phyloP scores from a whole-genome alignment of 441 rosid genomes.

The Populus hybrid region DNA sequence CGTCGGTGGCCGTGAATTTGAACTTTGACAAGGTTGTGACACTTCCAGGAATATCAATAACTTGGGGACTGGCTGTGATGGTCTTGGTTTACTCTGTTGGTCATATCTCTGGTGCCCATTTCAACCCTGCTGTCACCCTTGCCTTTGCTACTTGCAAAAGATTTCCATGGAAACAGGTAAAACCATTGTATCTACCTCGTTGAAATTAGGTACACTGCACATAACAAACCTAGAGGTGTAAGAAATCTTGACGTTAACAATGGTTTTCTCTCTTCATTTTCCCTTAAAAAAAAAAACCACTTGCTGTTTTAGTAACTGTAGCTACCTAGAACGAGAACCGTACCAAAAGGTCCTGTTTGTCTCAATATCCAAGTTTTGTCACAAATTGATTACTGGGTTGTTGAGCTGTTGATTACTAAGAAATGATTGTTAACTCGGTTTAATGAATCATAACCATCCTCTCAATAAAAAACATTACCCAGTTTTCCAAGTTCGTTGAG shows the following conservation, averaged over 20 bases:
- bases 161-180: conserved; percentile 80
- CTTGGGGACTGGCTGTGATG: conserved; percentile 91
- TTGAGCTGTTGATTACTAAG: background rate
- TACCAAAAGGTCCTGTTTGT: background rate
- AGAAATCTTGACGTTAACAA: conserved; percentile 3
- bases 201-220: conserved; percentile 18
- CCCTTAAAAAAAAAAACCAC: background rate
- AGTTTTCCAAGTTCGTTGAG: background rate
- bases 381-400: background rate
- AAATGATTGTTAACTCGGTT: background rate
- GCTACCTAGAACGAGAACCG: background rate
- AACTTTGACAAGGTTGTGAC: conserved; percentile 63
- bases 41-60: conserved; percentile 69
- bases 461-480: background rate
- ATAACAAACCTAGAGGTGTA: background rate
- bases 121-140: conserved; percentile 89
- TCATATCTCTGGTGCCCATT: conserved; percentile 97
- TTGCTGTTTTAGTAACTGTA: background rate
- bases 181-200: background rate
- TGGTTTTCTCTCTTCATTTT: background rate
- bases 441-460: background rate
- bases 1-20: conserved; percentile 69
- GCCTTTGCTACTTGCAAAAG: conserved; percentile 80
- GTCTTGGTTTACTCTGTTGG: conserved; percentile 86
- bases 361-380: background rate